Percentiles rank a stretch among this genome's conserved stretches.
These are phyloP conservation scores for Blumeria graminis DNA, from an alignment of 2,329 filamentous ascomycete species.

Conservation along the genomic window DNA sequence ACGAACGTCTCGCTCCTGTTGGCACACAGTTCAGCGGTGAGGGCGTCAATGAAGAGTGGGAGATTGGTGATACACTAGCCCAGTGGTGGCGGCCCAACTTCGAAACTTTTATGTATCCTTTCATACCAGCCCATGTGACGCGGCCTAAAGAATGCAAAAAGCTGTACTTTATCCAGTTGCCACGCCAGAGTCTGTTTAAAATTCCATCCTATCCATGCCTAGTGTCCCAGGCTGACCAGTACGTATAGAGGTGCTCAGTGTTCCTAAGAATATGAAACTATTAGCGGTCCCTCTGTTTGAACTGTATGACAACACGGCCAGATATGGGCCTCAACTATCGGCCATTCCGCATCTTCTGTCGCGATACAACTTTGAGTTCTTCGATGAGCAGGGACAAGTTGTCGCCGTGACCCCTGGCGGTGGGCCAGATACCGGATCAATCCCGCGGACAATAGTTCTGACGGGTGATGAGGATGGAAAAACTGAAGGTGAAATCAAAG, in stretches of 20 bases:
- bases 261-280: conserved; percentile 99
- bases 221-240: conserved; percentile 3
- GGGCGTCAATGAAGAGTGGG: conserved; percentile 80
- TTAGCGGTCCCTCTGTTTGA: conserved; percentile 92
- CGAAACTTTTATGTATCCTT: conserved; percentile 99
- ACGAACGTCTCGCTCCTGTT: conserved; percentile 84
- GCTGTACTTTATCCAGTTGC: conserved; percentile 88
- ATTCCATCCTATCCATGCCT: neutral
- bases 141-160: conserved; percentile 98
- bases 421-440: conserved; percentile 27
- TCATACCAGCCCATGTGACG: conserved; percentile 86
- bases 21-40: conserved; percentile 59
- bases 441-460: conserved; percentile 40
- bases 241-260: conserved; percentile 68
- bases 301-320: conserved; percentile 86
- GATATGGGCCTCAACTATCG: conserved; percentile 87
- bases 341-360: conserved; percentile 90
- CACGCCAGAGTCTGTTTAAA: conserved; percentile 50
- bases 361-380: conserved; percentile 91
- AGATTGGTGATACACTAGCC: conserved; percentile 79
- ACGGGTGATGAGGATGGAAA: conserved; percentile 36
- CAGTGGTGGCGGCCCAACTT: conserved; percentile 99
- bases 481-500: conserved; percentile 18
- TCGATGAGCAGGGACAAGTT: conserved; percentile 76
- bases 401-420: conserved; percentile 64